Evolutionary conservation across 192 early-diverging fungal genomes (phyloP), one percentile per base, ranked within the genome.

Genomic region (Coemansia javaensis): DNA sequence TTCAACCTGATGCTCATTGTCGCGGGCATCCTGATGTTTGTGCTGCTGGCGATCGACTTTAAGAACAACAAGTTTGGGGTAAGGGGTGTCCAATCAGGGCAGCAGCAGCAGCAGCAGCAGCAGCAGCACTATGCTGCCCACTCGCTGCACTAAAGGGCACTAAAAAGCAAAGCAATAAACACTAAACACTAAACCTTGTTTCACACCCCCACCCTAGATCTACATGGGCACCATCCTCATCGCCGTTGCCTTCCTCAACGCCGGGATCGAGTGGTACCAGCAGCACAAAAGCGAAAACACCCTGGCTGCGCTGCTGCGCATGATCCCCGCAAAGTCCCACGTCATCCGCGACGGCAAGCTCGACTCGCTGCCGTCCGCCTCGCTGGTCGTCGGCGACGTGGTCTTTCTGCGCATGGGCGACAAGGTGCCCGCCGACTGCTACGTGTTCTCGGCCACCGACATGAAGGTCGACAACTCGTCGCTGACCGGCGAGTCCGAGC

Each of bases 401-500:
- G 86, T 96, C 20, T 90, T 84, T 53, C 69, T 93, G 21, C 82
- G 84, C 36, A 87, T 89, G 79, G 94, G 94, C 42, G 93, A 98
- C 77, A 98, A 98, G 66, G 64, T 91, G 10, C 94, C 94, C 2
- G 94, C 94, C 1, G 94, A 98, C 79, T 65, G 94, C 37, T 81
- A 78, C 50, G 51, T 98, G 25, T 90, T 87, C 64, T 51, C 77
- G 27, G 77, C 82, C 47, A 84, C 78, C 16, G 94, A 98, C 34
- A 73, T 95, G 46, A 98, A 98, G 68, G 91, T 96, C 27, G 94
- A 98, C 79, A 96, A 96, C 78, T 94, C 93, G 6, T 93, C 90
- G 10, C 63, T 98, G 28, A 98, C 94, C 2, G 94, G 94, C 47
- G 94, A 98, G 74, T 82, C 90, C 2, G 94, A 96, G 45, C 90